Evolutionary conservation across 2,329 filamentous ascomycete species (phyloP).

Genomic region (Alternaria panax): DNA sequence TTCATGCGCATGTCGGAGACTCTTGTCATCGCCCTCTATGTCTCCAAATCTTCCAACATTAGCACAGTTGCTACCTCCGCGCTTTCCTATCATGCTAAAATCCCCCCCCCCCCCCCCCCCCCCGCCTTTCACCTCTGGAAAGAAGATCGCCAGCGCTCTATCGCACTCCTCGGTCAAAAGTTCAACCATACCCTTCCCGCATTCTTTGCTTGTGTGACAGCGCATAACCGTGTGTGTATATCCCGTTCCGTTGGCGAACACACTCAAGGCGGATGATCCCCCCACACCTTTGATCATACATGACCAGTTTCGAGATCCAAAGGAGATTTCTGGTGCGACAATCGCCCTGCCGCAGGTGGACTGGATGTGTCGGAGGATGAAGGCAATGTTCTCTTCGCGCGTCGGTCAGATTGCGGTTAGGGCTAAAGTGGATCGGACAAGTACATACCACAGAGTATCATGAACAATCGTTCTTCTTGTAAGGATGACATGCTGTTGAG

Average conservation of each 20-base stretch:
- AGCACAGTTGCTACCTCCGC: neutral
- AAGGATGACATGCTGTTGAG: neutral
- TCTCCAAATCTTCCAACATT: neutral
- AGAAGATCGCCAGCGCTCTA: constrained; percentile 5
- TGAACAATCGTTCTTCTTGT: constrained; percentile 5
- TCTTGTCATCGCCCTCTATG: neutral
- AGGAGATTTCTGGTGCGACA: constrained; percentile 9
- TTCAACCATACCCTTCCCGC: constrained; percentile 3
- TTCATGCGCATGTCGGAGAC: neutral
- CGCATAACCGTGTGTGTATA: constrained; percentile 15
- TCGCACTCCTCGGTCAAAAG: constrained; percentile 8
- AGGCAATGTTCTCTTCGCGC: constrained; percentile 17
- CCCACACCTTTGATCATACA: neutral
- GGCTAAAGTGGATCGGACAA: no score
- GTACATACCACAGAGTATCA: constrained; percentile 12
- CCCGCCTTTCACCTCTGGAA: neutral
- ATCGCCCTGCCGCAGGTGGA: constrained; percentile 15
- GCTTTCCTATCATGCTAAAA: neutral
- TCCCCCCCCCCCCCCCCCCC: no score
- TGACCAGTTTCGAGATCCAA: constrained; percentile 14
- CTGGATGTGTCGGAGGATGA: constrained; percentile 21
- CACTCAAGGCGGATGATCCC: neutral
- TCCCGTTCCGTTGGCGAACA: constrained; percentile 19
- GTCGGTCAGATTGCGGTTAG: neutral
- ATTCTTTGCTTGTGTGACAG: neutral